Evolutionary conservation across 331 rosid genomes (phyloP).

Genomic region (Erythrophleum ivorense): DNA sequence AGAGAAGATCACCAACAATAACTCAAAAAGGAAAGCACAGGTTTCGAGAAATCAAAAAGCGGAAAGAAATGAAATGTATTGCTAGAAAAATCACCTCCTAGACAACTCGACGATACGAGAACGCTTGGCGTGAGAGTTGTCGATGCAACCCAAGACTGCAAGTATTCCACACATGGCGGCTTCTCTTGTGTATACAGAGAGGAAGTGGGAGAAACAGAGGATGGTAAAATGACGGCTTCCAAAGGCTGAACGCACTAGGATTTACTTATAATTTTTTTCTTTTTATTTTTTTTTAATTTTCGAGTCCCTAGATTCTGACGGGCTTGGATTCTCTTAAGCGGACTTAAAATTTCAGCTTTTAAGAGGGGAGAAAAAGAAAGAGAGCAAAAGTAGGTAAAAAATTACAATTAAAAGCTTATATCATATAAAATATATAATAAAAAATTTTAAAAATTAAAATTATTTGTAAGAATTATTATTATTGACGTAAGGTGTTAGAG

Average conservation of each 20-base stretch:
- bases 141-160: conserved; percentile 84
- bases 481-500: too few species aligned
- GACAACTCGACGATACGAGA: conserved; percentile 89
- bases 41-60: neutral
- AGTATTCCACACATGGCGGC: conserved; percentile 97
- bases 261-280: neutral
- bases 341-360: too few species aligned
- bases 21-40: neutral
- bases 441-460: too few species aligned
- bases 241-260: neutral
- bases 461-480: too few species aligned
- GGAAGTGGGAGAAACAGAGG: neutral
- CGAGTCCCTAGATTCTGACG: conserved; percentile 42
- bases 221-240: neutral
- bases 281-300: neutral
- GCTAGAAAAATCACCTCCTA: conserved; percentile 55
- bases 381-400: too few species aligned
- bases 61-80: neutral
- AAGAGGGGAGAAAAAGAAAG: too few species aligned
- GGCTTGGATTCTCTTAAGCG: too few species aligned
- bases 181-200: neutral
- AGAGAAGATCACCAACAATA: neutral
- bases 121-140: conserved; percentile 81
- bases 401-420: too few species aligned
- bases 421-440: too few species aligned